A percentile compares a stretch with the other conserved stretches of the same genome.
Evolutionary conservation across 768 basidiomycete genomes (phyloP).

Genomic region (Kondoa subrosea): DNA sequence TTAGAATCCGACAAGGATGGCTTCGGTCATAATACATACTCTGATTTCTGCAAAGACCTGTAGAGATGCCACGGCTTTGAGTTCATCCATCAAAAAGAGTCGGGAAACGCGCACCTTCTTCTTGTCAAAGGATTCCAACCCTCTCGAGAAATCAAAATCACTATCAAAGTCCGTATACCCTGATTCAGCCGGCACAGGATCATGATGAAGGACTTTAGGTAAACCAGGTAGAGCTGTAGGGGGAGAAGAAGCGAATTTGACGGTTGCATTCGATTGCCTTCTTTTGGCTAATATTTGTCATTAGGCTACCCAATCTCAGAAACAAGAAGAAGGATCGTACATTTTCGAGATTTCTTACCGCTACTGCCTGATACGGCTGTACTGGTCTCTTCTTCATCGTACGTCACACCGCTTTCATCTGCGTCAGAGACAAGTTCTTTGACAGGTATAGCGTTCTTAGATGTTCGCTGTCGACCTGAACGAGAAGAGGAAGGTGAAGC

Average conservation of each 20-base stretch:
- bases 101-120: too few relatives aligned
- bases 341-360: conserved; percentile 9
- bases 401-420: conserved; percentile 7
- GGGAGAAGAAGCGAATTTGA: conserved; percentile 1
- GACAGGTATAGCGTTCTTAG: neutral
- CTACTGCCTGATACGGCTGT: conserved; percentile 8
- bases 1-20: too few relatives aligned
- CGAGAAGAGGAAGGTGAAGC: neutral
- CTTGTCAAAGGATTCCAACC: conserved; percentile 23
- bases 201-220: too few relatives aligned
- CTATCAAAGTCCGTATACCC: conserved; percentile 13
- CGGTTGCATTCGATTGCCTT: neutral
- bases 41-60: neutral
- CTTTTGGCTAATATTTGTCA: neutral
- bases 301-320: neutral
- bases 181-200: neutral
- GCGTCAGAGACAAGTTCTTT: neutral
- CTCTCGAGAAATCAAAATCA: conserved; percentile 23
- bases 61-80: neutral
- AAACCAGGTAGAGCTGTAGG: too few relatives aligned
- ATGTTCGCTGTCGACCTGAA: neutral
- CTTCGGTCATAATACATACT: neutral
- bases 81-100: conserved; percentile 23
- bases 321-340: conserved; percentile 1
- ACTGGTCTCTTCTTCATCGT: neutral